Evolutionary conservation across 371 early-diverging fungal species (phyloP), one percentile per base, ranked within the genome.

Genomic region (Mucor irregularis): DNA sequence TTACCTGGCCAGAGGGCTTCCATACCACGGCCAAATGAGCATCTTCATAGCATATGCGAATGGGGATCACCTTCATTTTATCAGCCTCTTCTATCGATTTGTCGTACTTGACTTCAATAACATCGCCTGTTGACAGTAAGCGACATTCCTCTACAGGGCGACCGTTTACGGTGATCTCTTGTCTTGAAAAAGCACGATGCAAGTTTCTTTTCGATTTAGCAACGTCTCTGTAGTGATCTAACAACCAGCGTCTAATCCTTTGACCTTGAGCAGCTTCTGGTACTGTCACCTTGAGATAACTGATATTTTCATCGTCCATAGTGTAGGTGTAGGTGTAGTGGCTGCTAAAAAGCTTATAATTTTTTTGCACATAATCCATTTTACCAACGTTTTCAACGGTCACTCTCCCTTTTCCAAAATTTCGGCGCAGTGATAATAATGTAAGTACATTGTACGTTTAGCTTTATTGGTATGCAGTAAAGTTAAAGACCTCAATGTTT

Each of bases 1-100:
- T 44, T 62, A 78, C 78, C 56, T 67, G 74, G 19, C 83, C 83
- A 29, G 81, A 66, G 10, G 81, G 74, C 46, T 83, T 83, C 70
- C 78, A 74, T 0, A 77, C 78, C 24, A 83, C 64, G 8, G 80
- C 83, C 2, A 83, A 30, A 39, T 81, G 53, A 3, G 71, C 62
- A 35, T 83, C 83, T 40, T 81, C 71, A 45, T 73, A 77, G 1
- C 64, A 64, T 10, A 81, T 62, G 17, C 64, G 64, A 11, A 81
- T 54, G 14, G 70, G 56, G 49, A 81, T 47, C 7, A 45, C n/a
- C 56, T 71, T 47, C 48, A 81, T 16, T 46, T 49, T 14, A 38
- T 69, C 39, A 40, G 58, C 38, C 53, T 80, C 60, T 56, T 73
- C 83, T 4, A 70, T 53, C 0, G 57, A 51, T 37, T 58, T 56